Conservation (phyloP, 2,329 filamentous ascomycete species). For the Diplocarpon rosae region DNA sequence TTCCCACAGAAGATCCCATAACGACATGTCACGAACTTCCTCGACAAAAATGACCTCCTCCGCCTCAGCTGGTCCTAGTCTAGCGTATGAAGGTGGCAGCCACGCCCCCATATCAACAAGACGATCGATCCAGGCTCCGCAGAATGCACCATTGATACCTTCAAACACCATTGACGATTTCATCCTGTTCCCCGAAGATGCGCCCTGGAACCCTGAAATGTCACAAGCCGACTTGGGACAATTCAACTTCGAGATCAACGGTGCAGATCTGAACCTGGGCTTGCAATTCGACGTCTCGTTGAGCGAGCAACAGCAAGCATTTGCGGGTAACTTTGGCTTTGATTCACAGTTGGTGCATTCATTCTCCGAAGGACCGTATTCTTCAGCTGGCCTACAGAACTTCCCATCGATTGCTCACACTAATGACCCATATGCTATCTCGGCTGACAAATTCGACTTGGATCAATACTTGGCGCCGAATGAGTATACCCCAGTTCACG, state of each 20-base stretch:
- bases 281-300: constrained; percentile 15
- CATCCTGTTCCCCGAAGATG: constrained; percentile 23
- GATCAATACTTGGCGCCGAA: constrained; percentile 5
- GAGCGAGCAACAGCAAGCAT: constrained; percentile 10
- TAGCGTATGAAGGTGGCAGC: constrained; percentile 4
- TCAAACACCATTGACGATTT: constrained; percentile 23
- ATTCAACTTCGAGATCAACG: constrained; percentile 21
- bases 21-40: constrained; percentile 19
- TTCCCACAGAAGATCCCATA: constrained; percentile 20
- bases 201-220: constrained; percentile 17
- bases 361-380: neutral
- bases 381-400: neutral
- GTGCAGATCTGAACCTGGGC: constrained; percentile 4
- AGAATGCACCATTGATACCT: constrained; percentile 12
- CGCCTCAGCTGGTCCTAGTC: constrained; percentile 1
- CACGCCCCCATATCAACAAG: constrained; percentile 4
- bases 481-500: neutral
- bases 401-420: neutral
- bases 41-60: constrained; percentile 12
- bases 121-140: constrained; percentile 8
- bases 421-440: neutral
- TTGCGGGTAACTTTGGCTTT: neutral
- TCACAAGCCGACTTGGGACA: constrained; percentile 17
- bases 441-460: constrained; percentile 8
- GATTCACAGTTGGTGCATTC: neutral